Conservation (phyloP, 192 early-diverging fungal genomes). For the Entomortierella chlamydospora region DNA sequence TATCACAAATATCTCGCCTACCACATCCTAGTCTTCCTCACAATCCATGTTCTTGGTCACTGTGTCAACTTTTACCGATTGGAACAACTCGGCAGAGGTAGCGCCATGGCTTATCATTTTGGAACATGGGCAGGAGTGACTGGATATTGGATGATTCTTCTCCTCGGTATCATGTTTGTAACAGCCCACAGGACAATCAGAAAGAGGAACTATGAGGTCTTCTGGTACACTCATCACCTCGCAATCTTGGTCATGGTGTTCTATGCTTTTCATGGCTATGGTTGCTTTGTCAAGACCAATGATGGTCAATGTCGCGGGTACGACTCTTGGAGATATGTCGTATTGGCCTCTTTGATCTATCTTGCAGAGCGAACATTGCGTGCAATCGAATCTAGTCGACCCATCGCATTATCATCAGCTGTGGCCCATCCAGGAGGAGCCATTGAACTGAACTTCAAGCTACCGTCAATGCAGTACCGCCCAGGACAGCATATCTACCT, state of each 20-base stretch:
- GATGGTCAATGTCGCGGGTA: slow-evolving; percentile 55
- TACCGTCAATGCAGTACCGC: slow-evolving; percentile 56
- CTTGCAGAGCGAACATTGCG: slow-evolving; percentile 73
- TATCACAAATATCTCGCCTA: slow-evolving; percentile 61
- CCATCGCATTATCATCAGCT: slow-evolving; percentile 71
- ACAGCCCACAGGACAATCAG: slow-evolving; percentile 70
- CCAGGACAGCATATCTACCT: slow-evolving; percentile 82
- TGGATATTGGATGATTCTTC: slow-evolving; percentile 73
- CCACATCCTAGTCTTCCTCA: slow-evolving; percentile 67
- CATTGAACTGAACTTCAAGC: slow-evolving; percentile 73
- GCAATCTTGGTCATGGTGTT: slow-evolving; percentile 68
- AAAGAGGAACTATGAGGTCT: slow-evolving; percentile 73
- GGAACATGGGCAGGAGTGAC: slow-evolving; percentile 67
- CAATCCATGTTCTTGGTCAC: slow-evolving; percentile 71
- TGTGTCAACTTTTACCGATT: slow-evolving; percentile 66
- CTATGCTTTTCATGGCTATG: slow-evolving; percentile 74
- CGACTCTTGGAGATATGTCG: slow-evolving; percentile 63
- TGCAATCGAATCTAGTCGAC: slow-evolving; percentile 56
- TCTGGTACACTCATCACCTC: slow-evolving; percentile 85
- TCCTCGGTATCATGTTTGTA: slow-evolving; percentile 72
- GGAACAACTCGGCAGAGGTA: slow-evolving; percentile 29
- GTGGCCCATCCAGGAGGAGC: slow-evolving; percentile 78
- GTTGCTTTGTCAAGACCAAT: slow-evolving; percentile 65
- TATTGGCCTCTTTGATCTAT: slow-evolving; percentile 65
- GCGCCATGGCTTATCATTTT: slow-evolving; percentile 49